Evolutionary conservation across 805 yeast genomes (phyloP).

Genomic region (Monosporozyma aquatica): DNA sequence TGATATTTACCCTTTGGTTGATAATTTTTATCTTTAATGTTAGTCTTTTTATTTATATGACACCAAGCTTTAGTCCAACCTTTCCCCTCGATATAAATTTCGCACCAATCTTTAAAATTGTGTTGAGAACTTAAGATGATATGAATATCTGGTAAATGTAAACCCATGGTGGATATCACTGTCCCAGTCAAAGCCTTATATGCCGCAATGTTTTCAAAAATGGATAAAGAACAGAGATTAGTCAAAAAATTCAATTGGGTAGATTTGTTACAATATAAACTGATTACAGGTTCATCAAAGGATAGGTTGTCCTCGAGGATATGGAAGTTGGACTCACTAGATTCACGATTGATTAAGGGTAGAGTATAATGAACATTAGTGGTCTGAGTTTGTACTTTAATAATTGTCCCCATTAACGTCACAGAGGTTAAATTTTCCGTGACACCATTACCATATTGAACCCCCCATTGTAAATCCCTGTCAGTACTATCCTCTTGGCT

Average conservation of each 20-base stretch:
- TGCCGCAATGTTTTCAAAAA: conserved; percentile 22
- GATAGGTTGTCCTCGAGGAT: conserved; percentile 1
- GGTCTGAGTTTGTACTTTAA: not conserved
- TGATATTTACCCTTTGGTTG: conserved; percentile 20
- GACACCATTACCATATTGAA: not conserved
- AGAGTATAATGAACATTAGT: not conserved
- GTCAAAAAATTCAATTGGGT: conserved; percentile 3
- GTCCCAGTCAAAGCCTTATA: conserved; percentile 25
- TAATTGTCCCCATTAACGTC: conserved; percentile 4
- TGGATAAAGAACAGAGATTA: conserved; percentile 12
- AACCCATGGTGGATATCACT: conserved; percentile 20
- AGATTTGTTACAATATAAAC: conserved; percentile 2
- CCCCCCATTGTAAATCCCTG: not conserved
- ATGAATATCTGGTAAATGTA: conserved; percentile 24
- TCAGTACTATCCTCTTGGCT: not conserved
- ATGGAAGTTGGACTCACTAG: conserved; percentile 1
- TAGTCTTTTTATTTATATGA: conserved; percentile 21
- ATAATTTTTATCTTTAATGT: conserved; percentile 2
- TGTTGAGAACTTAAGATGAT: conserved; percentile 21
- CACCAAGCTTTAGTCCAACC: conserved; percentile 30
- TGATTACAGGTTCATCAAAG: conserved; percentile 6
- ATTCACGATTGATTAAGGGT: not conserved
- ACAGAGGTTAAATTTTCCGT: not conserved
- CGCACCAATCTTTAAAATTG: conserved; percentile 31
- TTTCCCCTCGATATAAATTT: conserved; percentile 21